These are phyloP conservation scores for Candida pseudofarinosa DNA, from an alignment of 805 yeast genomes.

Conservation along the genomic window DNA sequence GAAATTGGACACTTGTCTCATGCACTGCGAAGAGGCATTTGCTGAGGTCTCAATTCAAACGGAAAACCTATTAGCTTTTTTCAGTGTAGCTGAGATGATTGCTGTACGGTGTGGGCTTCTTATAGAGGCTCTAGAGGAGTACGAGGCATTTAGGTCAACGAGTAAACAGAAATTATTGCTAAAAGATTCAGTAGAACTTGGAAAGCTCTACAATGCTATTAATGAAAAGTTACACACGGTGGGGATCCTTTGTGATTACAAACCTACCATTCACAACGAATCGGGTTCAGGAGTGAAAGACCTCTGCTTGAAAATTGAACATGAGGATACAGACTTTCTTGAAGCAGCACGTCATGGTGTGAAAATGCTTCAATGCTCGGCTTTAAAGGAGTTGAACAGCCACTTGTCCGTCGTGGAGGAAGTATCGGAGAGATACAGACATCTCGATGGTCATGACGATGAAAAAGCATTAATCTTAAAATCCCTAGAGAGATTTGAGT, in stretches of 20 bases:
- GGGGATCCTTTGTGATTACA: constrained; percentile 9
- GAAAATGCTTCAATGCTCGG: constrained; percentile 1
- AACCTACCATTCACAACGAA: constrained; percentile 1
- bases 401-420: constrained; percentile 4
- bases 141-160: constrained; percentile 4
- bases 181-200: constrained; percentile 12
- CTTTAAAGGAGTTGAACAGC: constrained; percentile 3
- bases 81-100: constrained; percentile 3
- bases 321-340: constrained; percentile 6
- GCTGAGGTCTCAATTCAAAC: background rate
- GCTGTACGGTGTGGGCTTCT: constrained; percentile 6
- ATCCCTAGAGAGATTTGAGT: constrained; percentile 9
- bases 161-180: constrained; percentile 10
- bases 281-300: constrained; percentile 5
- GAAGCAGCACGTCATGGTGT: constrained; percentile 3
- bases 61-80: constrained; percentile 1
- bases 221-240: constrained; percentile 13
- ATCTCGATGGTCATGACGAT: background rate
- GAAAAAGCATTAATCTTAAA: constrained; percentile 3
- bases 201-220: constrained; percentile 7
- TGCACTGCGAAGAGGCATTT: constrained; percentile 1
- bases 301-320: constrained; percentile 8
- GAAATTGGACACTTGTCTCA: constrained; percentile 5
- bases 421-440: constrained; percentile 1
- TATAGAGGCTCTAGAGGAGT: constrained; percentile 4